Evolutionary conservation across 2,329 filamentous ascomycete genomes (phyloP).

Genomic region (Cadophora sp.): DNA sequence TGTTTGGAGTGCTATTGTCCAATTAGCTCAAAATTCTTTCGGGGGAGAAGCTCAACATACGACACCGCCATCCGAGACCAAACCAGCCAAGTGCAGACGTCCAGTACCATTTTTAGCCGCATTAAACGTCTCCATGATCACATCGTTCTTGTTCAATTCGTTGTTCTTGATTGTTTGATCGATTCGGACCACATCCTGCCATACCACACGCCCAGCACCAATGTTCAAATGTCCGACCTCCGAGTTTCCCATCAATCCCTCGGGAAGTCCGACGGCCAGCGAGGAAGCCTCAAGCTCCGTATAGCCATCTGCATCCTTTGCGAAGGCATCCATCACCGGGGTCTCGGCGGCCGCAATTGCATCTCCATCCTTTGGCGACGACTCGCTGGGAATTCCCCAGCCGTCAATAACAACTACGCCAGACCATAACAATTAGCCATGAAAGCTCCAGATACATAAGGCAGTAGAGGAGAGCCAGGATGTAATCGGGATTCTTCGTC

Average conservation of each 20-base stretch:
- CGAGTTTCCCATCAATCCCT: conserved; percentile 98
- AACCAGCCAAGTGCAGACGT: conserved; percentile 87
- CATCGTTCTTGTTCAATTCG: conserved; percentile 45
- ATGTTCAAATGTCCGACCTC: conserved; percentile 99
- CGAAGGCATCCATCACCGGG: conserved; percentile 93
- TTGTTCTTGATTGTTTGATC: conserved; percentile 78
- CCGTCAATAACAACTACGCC: conserved; percentile 94
- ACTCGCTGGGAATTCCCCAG: conserved; percentile 86
- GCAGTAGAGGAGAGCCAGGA: conserved; percentile 57
- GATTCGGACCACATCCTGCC: conserved; percentile 98
- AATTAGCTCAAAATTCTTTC: conserved; percentile 28
- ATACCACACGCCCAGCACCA: conserved; percentile 94
- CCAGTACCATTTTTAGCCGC: conserved; percentile 87
- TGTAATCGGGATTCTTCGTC: conserved; percentile 41
- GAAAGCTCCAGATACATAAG: conserved; percentile 62
- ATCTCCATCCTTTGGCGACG: conserved; percentile 87
- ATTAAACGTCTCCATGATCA: conserved; percentile 67
- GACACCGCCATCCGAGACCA: conserved; percentile 95
- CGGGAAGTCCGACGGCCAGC: conserved; percentile 91
- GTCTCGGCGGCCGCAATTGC: conserved; percentile 94
- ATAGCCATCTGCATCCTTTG: conserved; percentile 81
- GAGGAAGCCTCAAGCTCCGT: conserved; percentile 95
- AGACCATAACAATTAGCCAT: conserved; percentile 64
- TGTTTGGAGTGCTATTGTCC: conserved; percentile 82
- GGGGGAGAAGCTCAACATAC: conserved; percentile 51